Evolutionary conservation across 2,329 filamentous ascomycete species (phyloP).

Genomic region (Arthroderma uncinatum): DNA sequence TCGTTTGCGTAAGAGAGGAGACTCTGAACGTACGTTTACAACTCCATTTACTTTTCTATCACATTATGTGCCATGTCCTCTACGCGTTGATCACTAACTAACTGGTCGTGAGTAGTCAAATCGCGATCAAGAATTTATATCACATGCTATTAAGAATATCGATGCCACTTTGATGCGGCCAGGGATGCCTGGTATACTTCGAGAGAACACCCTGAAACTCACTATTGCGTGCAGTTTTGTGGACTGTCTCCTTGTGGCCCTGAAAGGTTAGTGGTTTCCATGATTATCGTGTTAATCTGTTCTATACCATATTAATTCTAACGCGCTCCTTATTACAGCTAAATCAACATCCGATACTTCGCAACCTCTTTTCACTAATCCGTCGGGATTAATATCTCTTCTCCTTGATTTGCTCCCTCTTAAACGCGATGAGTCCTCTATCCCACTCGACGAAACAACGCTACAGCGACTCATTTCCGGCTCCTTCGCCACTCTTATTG

Average conservation of each 20-base stretch:
- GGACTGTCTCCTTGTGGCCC: conserved; percentile 44
- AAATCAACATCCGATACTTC: conserved; percentile 14
- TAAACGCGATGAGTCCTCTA: conserved; percentile 15
- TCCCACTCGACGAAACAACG: conserved; percentile 14
- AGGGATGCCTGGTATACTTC: conserved; percentile 40
- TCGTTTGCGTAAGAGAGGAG: conserved; percentile 47
- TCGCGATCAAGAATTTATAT: conserved; percentile 28
- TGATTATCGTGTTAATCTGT: background rate
- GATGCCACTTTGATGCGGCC: conserved; percentile 51
- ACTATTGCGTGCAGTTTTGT: conserved; percentile 46
- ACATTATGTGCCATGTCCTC: background rate
- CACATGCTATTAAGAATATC: conserved; percentile 43
- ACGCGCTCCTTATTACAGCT: conserved; percentile 12
- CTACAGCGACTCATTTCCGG: conserved; percentile 32
- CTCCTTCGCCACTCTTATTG: conserved; percentile 39
- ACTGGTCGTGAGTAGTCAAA: conserved; percentile 20
- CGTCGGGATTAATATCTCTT: conserved; percentile 26
- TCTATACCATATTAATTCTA: background rate
- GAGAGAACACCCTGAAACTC: conserved; percentile 37
- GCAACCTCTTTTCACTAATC: conserved; percentile 25
- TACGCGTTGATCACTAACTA: conserved; percentile 2
- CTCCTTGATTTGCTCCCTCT: conserved; percentile 28
- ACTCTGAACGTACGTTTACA: conserved; percentile 25
- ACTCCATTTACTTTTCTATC: background rate
- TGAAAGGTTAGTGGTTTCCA: conserved; percentile 39